These are phyloP conservation scores for Pichia sp. DNA, from an alignment of 1,139 yeast species.

Conservation along the genomic window DNA sequence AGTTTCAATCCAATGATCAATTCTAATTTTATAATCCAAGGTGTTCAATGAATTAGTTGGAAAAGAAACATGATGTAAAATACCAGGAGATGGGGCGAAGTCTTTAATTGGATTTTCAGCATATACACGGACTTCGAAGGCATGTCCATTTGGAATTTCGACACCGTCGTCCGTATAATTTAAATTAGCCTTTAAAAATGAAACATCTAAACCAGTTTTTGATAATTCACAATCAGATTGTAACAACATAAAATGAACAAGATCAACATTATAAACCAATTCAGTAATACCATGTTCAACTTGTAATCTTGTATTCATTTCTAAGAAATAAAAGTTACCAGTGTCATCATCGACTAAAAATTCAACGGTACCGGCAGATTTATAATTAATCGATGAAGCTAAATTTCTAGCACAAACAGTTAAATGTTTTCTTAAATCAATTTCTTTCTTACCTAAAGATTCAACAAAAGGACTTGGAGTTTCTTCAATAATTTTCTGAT, in stretches of 20 bases:
- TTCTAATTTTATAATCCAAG: constrained; percentile 27
- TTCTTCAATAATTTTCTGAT: constrained; percentile 46
- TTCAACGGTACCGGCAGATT: constrained; percentile 37
- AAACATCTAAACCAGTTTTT: constrained; percentile 28
- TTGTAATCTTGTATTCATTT: constrained; percentile 36
- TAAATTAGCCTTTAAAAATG: constrained; percentile 17
- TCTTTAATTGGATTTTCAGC: constrained; percentile 35
- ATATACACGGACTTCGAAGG: constrained; percentile 35
- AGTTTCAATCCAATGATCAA: constrained; percentile 35
- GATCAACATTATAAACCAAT: constrained; percentile 32
- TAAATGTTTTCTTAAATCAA: constrained; percentile 24
- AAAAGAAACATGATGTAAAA: constrained; percentile 30
- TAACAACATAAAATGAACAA: constrained; percentile 32
- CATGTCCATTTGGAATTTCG: constrained; percentile 34
- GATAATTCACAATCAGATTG: constrained; percentile 32
- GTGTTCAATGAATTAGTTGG: constrained; percentile 21
- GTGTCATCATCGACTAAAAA: constrained; percentile 33
- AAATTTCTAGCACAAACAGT: constrained; percentile 29
- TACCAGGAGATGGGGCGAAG: constrained; percentile 36
- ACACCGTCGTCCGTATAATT: constrained; percentile 20
- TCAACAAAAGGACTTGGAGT: constrained; percentile 37
- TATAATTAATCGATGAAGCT: constrained; percentile 31
- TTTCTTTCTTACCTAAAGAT: constrained; percentile 10
- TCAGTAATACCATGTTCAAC: constrained; percentile 39
- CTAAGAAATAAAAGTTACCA: constrained; percentile 32